Base-by-base conservation (phyloP, 495 filamentous ascomycete genomes). In the Cercophora sp. region DNA sequence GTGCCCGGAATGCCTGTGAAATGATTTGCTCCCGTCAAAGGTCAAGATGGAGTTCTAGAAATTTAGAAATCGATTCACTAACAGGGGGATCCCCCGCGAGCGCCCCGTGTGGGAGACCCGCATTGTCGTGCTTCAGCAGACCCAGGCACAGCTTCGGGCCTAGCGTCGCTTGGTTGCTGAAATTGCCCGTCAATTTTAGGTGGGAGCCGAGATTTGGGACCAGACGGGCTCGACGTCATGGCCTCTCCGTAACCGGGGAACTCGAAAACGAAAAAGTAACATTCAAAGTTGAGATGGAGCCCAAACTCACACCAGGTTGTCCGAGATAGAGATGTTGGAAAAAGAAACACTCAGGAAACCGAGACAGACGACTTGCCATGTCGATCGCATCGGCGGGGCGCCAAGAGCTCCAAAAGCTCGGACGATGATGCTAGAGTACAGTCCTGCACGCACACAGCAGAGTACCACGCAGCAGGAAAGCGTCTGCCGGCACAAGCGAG, bases 361-460 rank as follows among this genome's bases (percentile, higher is more conserved):
- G n/a, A n/a, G n/a, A n/a, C n/a, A n/a, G n/a, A n/a, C n/a, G n/a
- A n/a, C n/a, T n/a, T n/a, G n/a, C n/a, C n/a, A n/a, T n/a, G n/a
- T n/a, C 46, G 53, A 56, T 56, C 53, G 27, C 46, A 26, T 43
- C 18, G 36, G 27, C 52, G 26, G 45, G 44, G 43, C 20, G 52
- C 52, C 51, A 47, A 54, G 41, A 48, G 6, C 1, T 40, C n/a
- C 19, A 29, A 51, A 51, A 41, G 48, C 26, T 32, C 37, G 46
- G 46, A 48, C 20, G 32, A 25, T 43, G 19, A 18, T 23, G 25
- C 13, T 6, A 25, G 15, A 43, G 13, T 23, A 13, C n/a, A n/a
- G n/a, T n/a, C n/a, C n/a, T n/a, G n/a, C n/a, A n/a, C n/a, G n/a
- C n/a, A n/a, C 29, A 32, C 8, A 32, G 29, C 6, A 13, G 29